Conservation (phyloP, 2,329 filamentous ascomycete species). For the Trichoderma sp. region DNA sequence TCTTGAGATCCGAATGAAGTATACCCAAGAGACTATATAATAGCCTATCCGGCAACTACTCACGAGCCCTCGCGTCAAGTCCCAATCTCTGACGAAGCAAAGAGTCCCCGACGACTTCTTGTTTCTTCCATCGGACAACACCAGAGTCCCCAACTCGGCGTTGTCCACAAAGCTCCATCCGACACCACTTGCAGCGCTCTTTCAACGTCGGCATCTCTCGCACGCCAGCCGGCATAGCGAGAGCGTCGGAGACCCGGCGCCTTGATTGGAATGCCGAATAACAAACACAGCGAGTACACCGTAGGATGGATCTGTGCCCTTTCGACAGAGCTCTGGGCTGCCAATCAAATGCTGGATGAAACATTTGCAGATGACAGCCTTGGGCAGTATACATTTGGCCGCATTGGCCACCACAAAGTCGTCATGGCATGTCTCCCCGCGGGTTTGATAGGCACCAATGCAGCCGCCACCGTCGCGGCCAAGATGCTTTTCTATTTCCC, state of each 20-base stretch:
- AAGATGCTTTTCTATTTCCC: not conserved
- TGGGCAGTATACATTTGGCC: not conserved
- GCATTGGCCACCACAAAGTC: not conserved
- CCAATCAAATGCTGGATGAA: not conserved
- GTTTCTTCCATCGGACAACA: too few relatives aligned
- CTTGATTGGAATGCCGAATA: not conserved
- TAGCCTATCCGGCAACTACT: too few relatives aligned
- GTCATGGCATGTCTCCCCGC: not conserved
- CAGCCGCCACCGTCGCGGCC: not conserved
- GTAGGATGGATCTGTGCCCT: constrained; percentile 4
- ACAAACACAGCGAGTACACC: not conserved
- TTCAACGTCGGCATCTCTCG: not conserved
- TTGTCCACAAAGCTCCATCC: not conserved
- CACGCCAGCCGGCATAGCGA: not conserved
- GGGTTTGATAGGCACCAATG: not conserved
- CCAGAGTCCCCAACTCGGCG: not conserved
- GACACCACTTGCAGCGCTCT: not conserved
- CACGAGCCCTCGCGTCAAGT: too few relatives aligned
- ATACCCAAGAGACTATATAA: too few relatives aligned
- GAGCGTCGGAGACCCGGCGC: not conserved
- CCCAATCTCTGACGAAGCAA: too few relatives aligned
- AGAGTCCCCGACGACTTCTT: too few relatives aligned
- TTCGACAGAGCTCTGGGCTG: not conserved
- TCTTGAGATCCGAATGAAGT: too few relatives aligned
- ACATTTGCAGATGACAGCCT: not conserved